Evolutionary conservation across 768 basidiomycete genomes (phyloP).

Genomic region (Erythrobasidium yunnanense): DNA sequence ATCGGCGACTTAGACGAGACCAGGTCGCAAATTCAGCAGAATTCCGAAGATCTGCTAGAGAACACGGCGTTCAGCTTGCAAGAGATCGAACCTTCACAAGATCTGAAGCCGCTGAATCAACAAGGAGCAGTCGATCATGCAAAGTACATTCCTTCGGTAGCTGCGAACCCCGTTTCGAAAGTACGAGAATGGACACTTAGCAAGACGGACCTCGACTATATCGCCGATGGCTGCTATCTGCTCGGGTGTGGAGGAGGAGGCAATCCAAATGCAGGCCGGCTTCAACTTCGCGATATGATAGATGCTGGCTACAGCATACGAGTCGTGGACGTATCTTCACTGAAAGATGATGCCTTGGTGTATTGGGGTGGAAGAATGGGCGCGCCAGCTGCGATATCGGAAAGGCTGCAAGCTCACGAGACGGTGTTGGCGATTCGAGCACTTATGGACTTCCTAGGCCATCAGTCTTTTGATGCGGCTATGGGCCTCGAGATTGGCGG

Average conservation of each 20-base stretch:
- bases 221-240: constrained; percentile 55
- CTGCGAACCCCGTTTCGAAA: constrained; percentile 45
- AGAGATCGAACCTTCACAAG: no score
- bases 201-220: constrained; percentile 50
- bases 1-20: no score
- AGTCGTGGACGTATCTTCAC: constrained; percentile 46
- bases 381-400: not conserved
- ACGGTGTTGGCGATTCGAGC: no score
- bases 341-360: constrained; percentile 45
- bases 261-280: constrained; percentile 49
- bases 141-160: constrained; percentile 40
- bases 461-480: no score
- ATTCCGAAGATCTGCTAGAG: no score
- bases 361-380: constrained; percentile 43
- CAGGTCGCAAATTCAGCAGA: no score
- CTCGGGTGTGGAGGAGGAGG: constrained; percentile 56
- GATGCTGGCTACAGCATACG: constrained; percentile 48
- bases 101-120: no score
- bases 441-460: no score
- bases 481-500: constrained; percentile 45
- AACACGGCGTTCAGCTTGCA: no score
- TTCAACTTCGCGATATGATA: constrained; percentile 49
- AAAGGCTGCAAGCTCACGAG: no score
- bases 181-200: constrained; percentile 46
- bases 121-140: no score